Evolutionary conservation across 257 asterid species (phyloP), one percentile per base, ranked within the genome.

Genomic region (Paulownia fortunei): DNA sequence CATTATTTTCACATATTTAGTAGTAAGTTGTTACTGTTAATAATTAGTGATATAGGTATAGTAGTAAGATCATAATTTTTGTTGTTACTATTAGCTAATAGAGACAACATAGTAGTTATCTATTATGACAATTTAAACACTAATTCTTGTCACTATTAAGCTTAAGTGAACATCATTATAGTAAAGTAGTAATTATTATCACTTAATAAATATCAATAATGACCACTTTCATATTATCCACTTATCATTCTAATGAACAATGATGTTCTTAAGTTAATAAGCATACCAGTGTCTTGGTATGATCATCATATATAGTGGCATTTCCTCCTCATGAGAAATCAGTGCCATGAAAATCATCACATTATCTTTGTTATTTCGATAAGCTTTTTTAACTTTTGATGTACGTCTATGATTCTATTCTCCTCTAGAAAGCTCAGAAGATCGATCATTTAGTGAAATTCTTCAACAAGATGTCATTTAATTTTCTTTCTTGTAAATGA

Each of bases 291-390:
- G 21, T 12, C 37, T 54, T 23, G 34, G 36, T n/a, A 39, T 3
- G 27, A 10, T 58, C 78, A 55, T 56, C 44, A 46, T 10, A 55
- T 32, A 19, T 1, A 73, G 59, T 19, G 78, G 78, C 74, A 1
- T 42, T 4, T 47, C 41, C 39, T 69, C 44, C 21, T 61, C 3
- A 5, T 61, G 24, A 27, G 69, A 34, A 30, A 61, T 61, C 1
- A 61, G 23, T 30, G 69, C 69, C 44, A 30, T 61, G 42, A 61
- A 23, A 13, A 61, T 16, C 44, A 13, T 12, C 69, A 61, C 44
- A 11, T 30, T 61, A n/a, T 61, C 69, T 61, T 27, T 61, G 52
- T 10, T 46, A 46, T 18, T 2, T 61, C 44, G 0, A 1, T 0
- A 3, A 61, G 42, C 69, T n/a, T 32, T 32, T 61, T 32, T n/a